Percentiles rank a stretch among this genome's conserved stretches.
Evolutionary conservation across 192 early-diverging fungal species (phyloP).

Genomic region (Gryganskiella cystojenkinii): DNA sequence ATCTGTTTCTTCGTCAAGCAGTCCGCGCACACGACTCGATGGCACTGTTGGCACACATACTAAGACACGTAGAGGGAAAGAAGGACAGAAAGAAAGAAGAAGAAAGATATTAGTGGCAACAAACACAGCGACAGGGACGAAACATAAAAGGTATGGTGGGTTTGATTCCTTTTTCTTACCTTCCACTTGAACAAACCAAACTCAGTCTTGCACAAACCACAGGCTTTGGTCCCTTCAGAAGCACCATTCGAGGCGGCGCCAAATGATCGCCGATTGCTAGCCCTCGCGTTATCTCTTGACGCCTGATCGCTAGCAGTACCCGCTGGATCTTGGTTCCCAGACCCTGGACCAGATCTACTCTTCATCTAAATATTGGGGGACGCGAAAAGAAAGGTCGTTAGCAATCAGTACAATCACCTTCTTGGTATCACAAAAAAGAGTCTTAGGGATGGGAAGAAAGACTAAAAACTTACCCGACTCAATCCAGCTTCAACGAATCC

Average conservation of each 20-base stretch:
- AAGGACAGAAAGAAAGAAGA: background rate
- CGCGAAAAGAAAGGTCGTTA: no score
- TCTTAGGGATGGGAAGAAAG: background rate
- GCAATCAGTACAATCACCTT: background rate
- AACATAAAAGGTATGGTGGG: background rate
- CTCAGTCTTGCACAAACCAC: slow-evolving; percentile 52
- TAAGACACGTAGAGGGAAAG: slow-evolving; percentile 3
- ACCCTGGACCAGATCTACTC: slow-evolving; percentile 13
- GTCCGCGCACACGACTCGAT: slow-evolving; percentile 48
- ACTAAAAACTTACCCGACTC: slow-evolving; percentile 31
- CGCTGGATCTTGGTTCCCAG: background rate
- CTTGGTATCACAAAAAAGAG: background rate
- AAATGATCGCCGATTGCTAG: slow-evolving; percentile 14
- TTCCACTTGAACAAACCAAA: slow-evolving; percentile 56
- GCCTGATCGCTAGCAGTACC: background rate
- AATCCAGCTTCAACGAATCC: slow-evolving; percentile 46
- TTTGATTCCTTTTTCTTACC: slow-evolving; percentile 18
- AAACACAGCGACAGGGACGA: background rate
- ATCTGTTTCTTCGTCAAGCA: slow-evolving; percentile 60
- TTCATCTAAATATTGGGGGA: slow-evolving; percentile 24
- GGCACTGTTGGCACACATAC: slow-evolving; percentile 50
- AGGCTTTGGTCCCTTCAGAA: slow-evolving; percentile 29
- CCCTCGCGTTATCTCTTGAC: slow-evolving; percentile 11
- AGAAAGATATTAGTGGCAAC: background rate
- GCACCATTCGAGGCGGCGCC: slow-evolving; percentile 19